A percentile compares a stretch with the other conserved stretches of the same genome.
Evolutionary conservation across 169 alveolate genomes (phyloP).

Genomic region (Cryptosporidium meleagridis): DNA sequence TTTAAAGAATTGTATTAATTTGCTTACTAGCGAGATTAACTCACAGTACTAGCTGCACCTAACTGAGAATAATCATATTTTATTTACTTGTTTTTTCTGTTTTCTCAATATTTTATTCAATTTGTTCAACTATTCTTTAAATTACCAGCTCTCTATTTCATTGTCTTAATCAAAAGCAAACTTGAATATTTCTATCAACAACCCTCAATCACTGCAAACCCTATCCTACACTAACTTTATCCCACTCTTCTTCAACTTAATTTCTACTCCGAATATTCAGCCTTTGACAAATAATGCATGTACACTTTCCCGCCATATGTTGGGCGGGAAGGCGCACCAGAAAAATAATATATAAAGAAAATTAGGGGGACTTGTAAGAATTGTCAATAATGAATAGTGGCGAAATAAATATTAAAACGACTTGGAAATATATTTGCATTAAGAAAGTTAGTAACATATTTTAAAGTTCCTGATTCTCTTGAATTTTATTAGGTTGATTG

Average conservation of each 20-base stretch:
- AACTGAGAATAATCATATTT: background rate
- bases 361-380: background rate
- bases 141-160: background rate
- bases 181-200: no score
- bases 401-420: no score
- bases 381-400: background rate
- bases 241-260: background rate
- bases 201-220: no score
- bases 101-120: background rate
- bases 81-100: background rate
- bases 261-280: background rate
- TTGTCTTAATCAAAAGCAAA: no score
- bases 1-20: background rate
- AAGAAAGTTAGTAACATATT: background rate
- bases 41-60: background rate
- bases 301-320: background rate
- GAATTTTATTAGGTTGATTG: background rate
- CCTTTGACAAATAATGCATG: conserved; percentile 5
- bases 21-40: conserved; percentile 2
- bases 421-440: background rate
- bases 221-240: background rate
- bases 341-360: background rate
- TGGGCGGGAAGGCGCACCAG: background rate
- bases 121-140: background rate
- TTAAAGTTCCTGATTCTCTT: background rate